Percentiles rank a stretch among this genome's conserved stretches.
These are phyloP conservation scores for Suhomyces xylopsoci DNA, from an alignment of 805 yeast species.

Conservation along the genomic window DNA sequence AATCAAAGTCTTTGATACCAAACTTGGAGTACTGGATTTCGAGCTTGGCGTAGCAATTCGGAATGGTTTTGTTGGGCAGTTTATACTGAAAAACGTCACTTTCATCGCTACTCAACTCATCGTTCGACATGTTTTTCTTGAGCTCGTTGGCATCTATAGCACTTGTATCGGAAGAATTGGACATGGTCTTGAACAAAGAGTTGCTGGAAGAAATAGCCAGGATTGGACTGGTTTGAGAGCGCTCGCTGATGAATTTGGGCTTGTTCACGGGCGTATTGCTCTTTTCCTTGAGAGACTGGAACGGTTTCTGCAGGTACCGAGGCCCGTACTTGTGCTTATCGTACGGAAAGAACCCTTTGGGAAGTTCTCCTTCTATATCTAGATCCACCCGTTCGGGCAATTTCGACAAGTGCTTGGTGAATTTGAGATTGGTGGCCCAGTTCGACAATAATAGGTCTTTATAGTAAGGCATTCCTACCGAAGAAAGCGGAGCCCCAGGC, in stretches of 20 bases:
- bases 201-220: not conserved
- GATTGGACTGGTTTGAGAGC: slow-evolving; percentile 4
- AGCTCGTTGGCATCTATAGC: slow-evolving; percentile 6
- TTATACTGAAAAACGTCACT: slow-evolving; percentile 19
- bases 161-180: slow-evolving; percentile 5
- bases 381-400: slow-evolving; percentile 54
- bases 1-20: slow-evolving; percentile 94
- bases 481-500: slow-evolving; percentile 50
- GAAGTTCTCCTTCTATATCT: slow-evolving; percentile 25
- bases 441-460: slow-evolving; percentile 72
- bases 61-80: slow-evolving; percentile 33
- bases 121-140: not conserved
- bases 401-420: slow-evolving; percentile 58
- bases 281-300: slow-evolving; percentile 32
- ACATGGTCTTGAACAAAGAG: slow-evolving; percentile 10
- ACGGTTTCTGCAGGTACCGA: slow-evolving; percentile 47
- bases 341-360: slow-evolving; percentile 33
- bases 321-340: slow-evolving; percentile 56
- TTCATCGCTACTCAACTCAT: not conserved
- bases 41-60: slow-evolving; percentile 71
- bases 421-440: slow-evolving; percentile 66
- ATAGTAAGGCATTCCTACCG: slow-evolving; percentile 86
- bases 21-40: slow-evolving; percentile 81
- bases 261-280: slow-evolving; percentile 14
- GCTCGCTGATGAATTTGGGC: slow-evolving; percentile 64